Percentiles rank a stretch among this genome's conserved stretches.
phyloP scores from a whole-genome alignment of 805 yeast species.

The Candida sphagnicola region DNA sequence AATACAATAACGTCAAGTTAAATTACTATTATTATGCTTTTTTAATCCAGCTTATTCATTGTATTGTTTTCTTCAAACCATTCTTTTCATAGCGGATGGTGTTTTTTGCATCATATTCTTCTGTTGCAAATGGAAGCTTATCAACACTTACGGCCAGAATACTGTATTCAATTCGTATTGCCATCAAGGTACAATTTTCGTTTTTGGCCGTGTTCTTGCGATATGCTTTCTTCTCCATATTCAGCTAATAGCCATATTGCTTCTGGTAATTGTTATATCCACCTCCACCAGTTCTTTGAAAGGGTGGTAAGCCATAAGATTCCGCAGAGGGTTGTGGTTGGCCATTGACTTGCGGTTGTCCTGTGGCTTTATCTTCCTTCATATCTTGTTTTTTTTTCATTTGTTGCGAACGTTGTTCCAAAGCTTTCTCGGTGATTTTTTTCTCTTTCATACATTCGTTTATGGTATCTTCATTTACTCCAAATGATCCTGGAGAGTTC shows the following conservation, averaged over 20 bases:
- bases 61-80: neutral
- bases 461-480: constrained; percentile 46
- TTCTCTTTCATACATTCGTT: constrained; percentile 35
- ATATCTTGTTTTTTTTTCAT: constrained; percentile 6
- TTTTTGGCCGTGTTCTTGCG: too few species aligned
- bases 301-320: constrained; percentile 1
- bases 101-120: too few species aligned
- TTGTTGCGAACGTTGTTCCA: constrained; percentile 16
- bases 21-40: too few species aligned
- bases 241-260: neutral
- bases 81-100: too few species aligned
- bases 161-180: too few species aligned
- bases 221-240: neutral
- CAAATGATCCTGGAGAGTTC: constrained; percentile 53
- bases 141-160: too few species aligned
- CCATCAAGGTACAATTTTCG: too few species aligned
- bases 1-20: too few species aligned
- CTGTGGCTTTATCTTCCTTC: constrained; percentile 5
- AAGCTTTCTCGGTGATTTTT: constrained; percentile 30
- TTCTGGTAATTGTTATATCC: constrained; percentile 1
- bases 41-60: too few species aligned
- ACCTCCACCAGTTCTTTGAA: too few species aligned
- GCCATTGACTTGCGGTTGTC: neutral
- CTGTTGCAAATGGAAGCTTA: too few species aligned
- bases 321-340: neutral